These are phyloP conservation scores for Boletus edulis DNA, from an alignment of 768 basidiomycete species.

Conservation along the genomic window DNA sequence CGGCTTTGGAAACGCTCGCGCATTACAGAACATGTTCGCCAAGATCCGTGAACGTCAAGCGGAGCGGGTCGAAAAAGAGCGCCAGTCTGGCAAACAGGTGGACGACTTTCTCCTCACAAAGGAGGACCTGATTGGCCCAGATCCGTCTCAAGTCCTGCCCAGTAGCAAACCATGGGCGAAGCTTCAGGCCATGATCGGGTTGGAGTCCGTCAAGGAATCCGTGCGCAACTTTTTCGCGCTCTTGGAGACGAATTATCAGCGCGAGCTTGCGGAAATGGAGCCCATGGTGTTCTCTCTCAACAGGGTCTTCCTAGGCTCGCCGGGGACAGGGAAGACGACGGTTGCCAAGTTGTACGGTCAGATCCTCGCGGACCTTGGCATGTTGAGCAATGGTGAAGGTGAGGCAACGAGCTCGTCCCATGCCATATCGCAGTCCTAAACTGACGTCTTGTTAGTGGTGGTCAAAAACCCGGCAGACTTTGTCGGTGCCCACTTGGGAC, in stretches of 20 bases:
- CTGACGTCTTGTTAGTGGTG: constrained; percentile 41
- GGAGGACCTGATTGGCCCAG: constrained; percentile 66
- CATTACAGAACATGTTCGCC: constrained; percentile 50
- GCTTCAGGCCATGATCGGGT: constrained; percentile 53
- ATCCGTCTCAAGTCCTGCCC: constrained; percentile 49
- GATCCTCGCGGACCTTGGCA: constrained; percentile 56
- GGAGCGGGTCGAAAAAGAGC: constrained; percentile 41
- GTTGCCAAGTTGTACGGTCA: constrained; percentile 68
- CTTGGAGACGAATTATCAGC: constrained; percentile 54
- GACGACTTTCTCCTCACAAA: constrained; percentile 52
- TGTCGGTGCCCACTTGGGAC: constrained; percentile 53
- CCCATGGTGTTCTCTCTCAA: constrained; percentile 58
- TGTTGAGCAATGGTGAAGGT: constrained; percentile 78
- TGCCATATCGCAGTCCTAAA: not conserved
- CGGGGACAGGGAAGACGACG: constrained; percentile 72
- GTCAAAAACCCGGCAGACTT: constrained; percentile 72
- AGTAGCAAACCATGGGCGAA: constrained; percentile 50
- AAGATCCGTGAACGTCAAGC: constrained; percentile 54
- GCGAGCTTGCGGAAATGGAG: constrained; percentile 55
- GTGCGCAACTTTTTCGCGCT: constrained; percentile 47
- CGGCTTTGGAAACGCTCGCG: constrained; percentile 73
- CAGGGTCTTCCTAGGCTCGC: constrained; percentile 64
- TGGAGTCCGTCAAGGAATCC: constrained; percentile 56
- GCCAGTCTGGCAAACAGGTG: constrained; percentile 36
- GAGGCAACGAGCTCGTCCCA: not conserved